Conservation (phyloP, 257 asterid species). For the Solanum appendiculatum region DNA sequence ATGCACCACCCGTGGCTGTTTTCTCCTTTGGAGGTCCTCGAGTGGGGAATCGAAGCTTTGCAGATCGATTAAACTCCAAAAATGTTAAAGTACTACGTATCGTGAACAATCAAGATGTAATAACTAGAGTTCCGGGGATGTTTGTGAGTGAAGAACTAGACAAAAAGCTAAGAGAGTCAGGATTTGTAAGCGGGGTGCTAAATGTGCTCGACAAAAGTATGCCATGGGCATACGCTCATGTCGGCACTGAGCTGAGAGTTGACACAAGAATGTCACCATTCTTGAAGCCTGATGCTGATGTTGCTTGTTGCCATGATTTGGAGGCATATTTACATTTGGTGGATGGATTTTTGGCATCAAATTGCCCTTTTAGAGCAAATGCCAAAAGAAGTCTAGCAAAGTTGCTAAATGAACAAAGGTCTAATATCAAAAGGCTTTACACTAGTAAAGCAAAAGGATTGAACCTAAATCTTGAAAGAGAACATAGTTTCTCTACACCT, state of each 20-base stretch:
- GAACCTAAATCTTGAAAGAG: slow-evolving; percentile 32
- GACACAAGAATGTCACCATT: slow-evolving; percentile 82
- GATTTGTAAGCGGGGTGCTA: slow-evolving; percentile 16
- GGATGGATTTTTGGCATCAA: slow-evolving; percentile 75
- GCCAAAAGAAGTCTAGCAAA: slow-evolving; percentile 76
- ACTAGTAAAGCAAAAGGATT: slow-evolving; percentile 51
- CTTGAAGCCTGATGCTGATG: slow-evolving; percentile 60
- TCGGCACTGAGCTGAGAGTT: slow-evolving; percentile 52
- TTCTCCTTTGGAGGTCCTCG: slow-evolving; percentile 91
- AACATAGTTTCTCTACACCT: slow-evolving; percentile 2
- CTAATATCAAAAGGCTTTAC: slow-evolving; percentile 64
- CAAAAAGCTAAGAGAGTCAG: slow-evolving; percentile 32
- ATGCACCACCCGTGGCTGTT: slow-evolving; percentile 59
- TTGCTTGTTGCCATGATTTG: slow-evolving; percentile 87
- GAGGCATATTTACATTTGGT: slow-evolving; percentile 85
- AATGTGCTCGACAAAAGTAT: slow-evolving; percentile 41
- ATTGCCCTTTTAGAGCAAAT: slow-evolving; percentile 72
- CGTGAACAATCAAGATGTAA: slow-evolving; percentile 64
- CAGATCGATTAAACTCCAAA: slow-evolving; percentile 24
- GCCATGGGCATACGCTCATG: slow-evolving; percentile 94
- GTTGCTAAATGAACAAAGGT: slow-evolving; percentile 56
- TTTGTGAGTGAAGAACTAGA: slow-evolving; percentile 65
- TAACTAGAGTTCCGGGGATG: slow-evolving; percentile 86
- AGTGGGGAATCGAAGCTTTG: slow-evolving; percentile 66
- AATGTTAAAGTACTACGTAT: slow-evolving; percentile 58